Conservation (phyloP, 2,329 filamentous ascomycete genomes). For the Colletotrichum musicola region DNA sequence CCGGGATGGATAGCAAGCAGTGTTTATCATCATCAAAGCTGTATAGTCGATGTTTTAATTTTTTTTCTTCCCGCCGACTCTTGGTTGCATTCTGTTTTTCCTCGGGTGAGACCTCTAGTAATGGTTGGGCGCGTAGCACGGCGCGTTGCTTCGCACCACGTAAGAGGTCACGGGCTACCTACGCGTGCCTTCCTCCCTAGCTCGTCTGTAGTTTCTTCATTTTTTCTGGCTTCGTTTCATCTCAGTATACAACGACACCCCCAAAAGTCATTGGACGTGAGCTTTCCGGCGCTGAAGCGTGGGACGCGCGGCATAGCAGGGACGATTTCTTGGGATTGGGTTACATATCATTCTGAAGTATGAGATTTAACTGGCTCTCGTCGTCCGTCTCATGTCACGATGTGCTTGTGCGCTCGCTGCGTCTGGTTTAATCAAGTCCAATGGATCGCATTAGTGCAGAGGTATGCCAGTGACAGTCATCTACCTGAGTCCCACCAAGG, state of each 20-base stretch:
- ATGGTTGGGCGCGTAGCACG: conserved; percentile 15
- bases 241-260: not conserved
- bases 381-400: too few relatives aligned
- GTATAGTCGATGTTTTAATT: conserved; percentile 25
- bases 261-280: not conserved
- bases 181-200: too few relatives aligned
- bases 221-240: not conserved
- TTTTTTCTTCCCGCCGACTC: conserved; percentile 13
- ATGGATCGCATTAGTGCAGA: too few relatives aligned
- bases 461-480: not conserved
- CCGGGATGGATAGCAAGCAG: conserved; percentile 40
- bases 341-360: too few relatives aligned
- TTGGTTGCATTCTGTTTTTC: not conserved
- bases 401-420: not conserved
- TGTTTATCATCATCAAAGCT: conserved; percentile 34
- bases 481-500: conserved; percentile 2
- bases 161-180: not conserved
- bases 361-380: too few relatives aligned
- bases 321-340: too few relatives aligned
- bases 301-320: too few relatives aligned
- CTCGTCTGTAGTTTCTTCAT: not conserved
- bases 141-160: not conserved
- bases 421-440: not conserved
- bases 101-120: not conserved
- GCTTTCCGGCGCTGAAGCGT: too few relatives aligned